phyloP scores from a whole-genome alignment of 352 stramenopile genomes.

The Globisporangium takayamanum region DNA sequence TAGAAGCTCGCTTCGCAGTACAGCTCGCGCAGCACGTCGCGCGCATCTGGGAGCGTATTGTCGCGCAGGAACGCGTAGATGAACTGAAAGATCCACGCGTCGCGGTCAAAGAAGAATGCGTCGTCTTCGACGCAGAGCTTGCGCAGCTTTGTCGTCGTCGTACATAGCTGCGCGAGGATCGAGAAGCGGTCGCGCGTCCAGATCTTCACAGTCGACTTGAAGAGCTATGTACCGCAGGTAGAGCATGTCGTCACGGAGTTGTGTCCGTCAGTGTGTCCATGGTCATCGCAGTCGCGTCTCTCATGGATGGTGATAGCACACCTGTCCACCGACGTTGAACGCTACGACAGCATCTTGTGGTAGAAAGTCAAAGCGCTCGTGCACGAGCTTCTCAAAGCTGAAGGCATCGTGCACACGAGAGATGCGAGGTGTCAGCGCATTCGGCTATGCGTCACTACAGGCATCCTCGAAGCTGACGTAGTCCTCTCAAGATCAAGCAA shows the following conservation, averaged over 20 bases:
- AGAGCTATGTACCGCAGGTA: conserved; percentile 27
- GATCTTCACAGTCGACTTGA: conserved; percentile 63
- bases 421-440: not conserved
- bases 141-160: conserved; percentile 43
- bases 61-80: conserved; percentile 64
- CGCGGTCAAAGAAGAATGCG: conserved; percentile 68
- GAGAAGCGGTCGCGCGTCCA: conserved; percentile 77
- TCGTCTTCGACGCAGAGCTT: conserved; percentile 44
- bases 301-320: conserved; percentile 5
- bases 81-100: conserved; percentile 69
- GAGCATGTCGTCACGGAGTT: not conserved
- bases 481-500: too few species aligned
- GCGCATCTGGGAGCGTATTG: conserved; percentile 42
- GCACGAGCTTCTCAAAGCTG: conserved; percentile 58
- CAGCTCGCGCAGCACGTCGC: conserved; percentile 62
- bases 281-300: too few species aligned
- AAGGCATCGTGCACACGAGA: not conserved
- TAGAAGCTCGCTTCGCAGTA: conserved; percentile 81
- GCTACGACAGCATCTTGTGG: conserved; percentile 36
- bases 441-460: not conserved
- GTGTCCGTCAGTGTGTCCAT: not conserved
- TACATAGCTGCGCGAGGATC: conserved; percentile 76
- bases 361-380: conserved; percentile 53
- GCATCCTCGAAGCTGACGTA: not conserved
- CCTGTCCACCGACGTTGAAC: conserved; percentile 70